Percentiles rank a stretch among this genome's conserved stretches.
Conservation (phyloP, 768 basidiomycete genomes). For the Phylloporus arenicola region DNA sequence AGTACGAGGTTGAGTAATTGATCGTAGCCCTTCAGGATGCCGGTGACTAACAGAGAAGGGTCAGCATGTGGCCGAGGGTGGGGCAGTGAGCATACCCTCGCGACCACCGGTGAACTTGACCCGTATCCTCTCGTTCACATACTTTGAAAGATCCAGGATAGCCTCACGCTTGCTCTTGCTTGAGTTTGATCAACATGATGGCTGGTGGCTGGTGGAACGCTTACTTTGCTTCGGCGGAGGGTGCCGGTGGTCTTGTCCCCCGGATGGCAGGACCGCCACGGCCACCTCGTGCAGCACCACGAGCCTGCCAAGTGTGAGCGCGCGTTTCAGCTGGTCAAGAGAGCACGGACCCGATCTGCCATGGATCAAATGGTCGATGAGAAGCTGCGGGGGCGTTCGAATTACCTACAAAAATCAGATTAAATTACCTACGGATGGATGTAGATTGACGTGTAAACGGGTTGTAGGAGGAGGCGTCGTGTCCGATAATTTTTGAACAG, state of each 20-base stretch:
- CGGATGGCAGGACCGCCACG: constrained; percentile 35
- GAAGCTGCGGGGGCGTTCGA: constrained; percentile 4
- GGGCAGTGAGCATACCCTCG: constrained; percentile 55
- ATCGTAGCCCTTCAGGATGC: constrained; percentile 92
- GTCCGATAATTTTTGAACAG: constrained; percentile 27
- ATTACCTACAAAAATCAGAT: constrained; percentile 13
- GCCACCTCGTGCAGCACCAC: constrained; percentile 49
- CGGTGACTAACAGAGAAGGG: constrained; percentile 56
- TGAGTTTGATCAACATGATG: constrained; percentile 28
- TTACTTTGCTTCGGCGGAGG: constrained; percentile 25
- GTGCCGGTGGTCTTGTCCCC: constrained; percentile 14
- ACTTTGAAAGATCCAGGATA: constrained; percentile 92
- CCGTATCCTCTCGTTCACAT: constrained; percentile 84
- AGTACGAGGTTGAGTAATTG: constrained; percentile 95
- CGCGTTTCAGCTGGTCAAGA: not conserved
- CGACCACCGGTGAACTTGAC: constrained; percentile 98
- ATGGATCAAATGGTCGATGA: constrained; percentile 10
- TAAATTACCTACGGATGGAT: constrained; percentile 12
- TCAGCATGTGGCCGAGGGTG: not conserved
- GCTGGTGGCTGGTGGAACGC: constrained; percentile 5
- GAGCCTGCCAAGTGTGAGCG: constrained; percentile 44
- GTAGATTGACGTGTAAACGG: constrained; percentile 19
- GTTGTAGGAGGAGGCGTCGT: constrained; percentile 4
- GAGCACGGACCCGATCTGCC: constrained; percentile 30
- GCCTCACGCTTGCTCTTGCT: constrained; percentile 69